phyloP scores from a whole-genome alignment of 257 asterid genomes.

The Nicotiana tabacum region DNA sequence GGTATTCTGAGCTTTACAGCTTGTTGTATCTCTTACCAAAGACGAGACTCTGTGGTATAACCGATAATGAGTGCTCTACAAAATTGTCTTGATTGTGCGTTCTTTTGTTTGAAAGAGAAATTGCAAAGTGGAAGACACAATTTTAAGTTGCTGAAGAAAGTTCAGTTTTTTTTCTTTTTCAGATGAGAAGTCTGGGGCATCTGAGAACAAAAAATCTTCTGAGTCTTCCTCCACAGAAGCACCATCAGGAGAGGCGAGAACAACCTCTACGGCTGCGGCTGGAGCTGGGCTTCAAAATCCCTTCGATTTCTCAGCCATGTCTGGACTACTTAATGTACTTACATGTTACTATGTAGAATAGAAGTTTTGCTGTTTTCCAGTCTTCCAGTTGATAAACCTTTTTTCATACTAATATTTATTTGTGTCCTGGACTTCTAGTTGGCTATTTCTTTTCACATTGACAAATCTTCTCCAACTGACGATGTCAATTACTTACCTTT shows the following conservation, averaged over 20 bases:
- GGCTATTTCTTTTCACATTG: background rate
- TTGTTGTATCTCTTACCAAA: background rate
- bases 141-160: background rate
- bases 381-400: too few species aligned
- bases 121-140: background rate
- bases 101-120: background rate
- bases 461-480: background rate
- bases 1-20: background rate
- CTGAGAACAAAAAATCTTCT: conserved; percentile 31
- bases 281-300: conserved; percentile 61
- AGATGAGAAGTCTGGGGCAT: conserved; percentile 54
- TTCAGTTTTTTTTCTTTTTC: conserved; percentile 6
- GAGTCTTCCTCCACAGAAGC: conserved; percentile 32
- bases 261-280: conserved; percentile 44
- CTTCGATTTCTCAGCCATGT: conserved; percentile 82
- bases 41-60: background rate
- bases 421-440: background rate
- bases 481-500: too few species aligned
- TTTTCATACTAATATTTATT: too few species aligned
- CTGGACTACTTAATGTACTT: conserved; percentile 79
- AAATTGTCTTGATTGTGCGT: background rate
- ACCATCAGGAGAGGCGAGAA: conserved; percentile 45
- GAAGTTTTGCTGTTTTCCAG: background rate
- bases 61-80: background rate
- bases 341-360: background rate